phyloP scores from a whole-genome alignment of 345 rosid genomes.

The Atalantia buxifolia region DNA sequence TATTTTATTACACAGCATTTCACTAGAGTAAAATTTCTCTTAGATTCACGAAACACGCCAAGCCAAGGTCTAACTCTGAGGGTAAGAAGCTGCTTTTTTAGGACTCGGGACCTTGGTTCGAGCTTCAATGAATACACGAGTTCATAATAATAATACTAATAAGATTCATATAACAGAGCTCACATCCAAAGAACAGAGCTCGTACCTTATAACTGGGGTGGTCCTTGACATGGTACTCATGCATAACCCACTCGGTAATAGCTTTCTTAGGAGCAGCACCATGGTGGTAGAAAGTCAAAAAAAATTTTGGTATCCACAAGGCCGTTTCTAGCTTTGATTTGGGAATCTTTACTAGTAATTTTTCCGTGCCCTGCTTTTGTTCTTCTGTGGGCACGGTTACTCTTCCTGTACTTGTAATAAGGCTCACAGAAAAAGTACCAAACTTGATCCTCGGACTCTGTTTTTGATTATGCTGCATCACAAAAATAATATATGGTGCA shows the following conservation, averaged over 20 bases:
- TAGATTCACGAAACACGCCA: too few relatives aligned
- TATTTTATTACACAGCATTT: too few relatives aligned
- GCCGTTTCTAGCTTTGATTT: slow-evolving; percentile 9
- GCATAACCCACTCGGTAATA: not conserved
- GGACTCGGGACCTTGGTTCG: too few relatives aligned
- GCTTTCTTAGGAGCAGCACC: not conserved
- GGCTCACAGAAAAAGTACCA: slow-evolving; percentile 33
- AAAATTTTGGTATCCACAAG: not conserved
- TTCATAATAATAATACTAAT: too few relatives aligned
- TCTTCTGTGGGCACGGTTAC: slow-evolving; percentile 21
- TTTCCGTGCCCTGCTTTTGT: slow-evolving; percentile 40
- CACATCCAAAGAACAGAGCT: too few relatives aligned
- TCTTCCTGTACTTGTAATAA: slow-evolving; percentile 5
- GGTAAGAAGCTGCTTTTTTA: too few relatives aligned
- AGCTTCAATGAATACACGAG: too few relatives aligned
- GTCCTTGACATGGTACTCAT: not conserved
- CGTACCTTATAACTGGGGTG: not conserved
- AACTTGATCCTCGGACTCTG: slow-evolving; percentile 13
- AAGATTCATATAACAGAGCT: too few relatives aligned
- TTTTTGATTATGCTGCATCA: not conserved
- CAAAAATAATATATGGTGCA: too few relatives aligned
- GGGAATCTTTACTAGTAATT: slow-evolving; percentile 25
- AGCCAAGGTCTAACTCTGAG: too few relatives aligned
- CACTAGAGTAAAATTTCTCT: too few relatives aligned
- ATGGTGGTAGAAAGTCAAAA: not conserved